Evolutionary conservation across 2,329 filamentous ascomycete species (phyloP), one percentile per base, ranked within the genome.

Genomic region (Trichoderma atroviride): DNA sequence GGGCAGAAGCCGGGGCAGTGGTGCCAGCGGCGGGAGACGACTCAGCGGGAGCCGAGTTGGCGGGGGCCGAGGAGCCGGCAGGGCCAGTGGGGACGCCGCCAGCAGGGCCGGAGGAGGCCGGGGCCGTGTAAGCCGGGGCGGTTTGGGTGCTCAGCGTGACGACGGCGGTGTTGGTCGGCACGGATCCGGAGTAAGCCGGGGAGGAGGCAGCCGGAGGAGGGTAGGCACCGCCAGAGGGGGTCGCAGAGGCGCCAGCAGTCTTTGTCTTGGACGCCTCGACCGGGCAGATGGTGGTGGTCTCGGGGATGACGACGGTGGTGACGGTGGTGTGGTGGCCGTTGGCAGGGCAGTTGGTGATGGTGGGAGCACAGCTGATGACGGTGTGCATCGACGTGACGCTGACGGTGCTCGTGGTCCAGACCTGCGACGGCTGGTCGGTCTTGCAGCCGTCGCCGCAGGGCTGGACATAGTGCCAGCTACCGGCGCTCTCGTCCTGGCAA

Each of bases 261-360:
- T 66, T 67, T 27, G 71, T 71, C 31, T 72, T 61, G 55, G 74
- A 73, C 68, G 78, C 74, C 52, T 80, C 75, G 9, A 83, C 79
- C 27, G 83, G 82, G 79, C 81, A 84, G 74, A 84, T 76, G 70
- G 82, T 83, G 70, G 81, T 82, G 71, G 79, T 79, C 70, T 79
- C 76, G 47, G 80, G 75, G 69, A 81, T 75, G 70, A 76, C 83
- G 66, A 78, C 77, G 59, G 81, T 83, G 69, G 78, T 52, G 47
- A 50, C 47, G n/a, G 47, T 50, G 71, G 78, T 77, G 68, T 76
- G 79, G 72, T 71, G 73, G 74, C 72, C 77, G 73, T 68, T 62
- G 62, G 73, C 79, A n/a, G 81, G 81, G 78, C 82, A 84, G 74
- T 77, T 65, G 70, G 74, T 72, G 22, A 80, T 78, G 53, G 76